A percentile compares a stretch with the other conserved stretches of the same genome.
Conservation (phyloP, 208 protist species). For the Leishmania braziliensis region DNA sequence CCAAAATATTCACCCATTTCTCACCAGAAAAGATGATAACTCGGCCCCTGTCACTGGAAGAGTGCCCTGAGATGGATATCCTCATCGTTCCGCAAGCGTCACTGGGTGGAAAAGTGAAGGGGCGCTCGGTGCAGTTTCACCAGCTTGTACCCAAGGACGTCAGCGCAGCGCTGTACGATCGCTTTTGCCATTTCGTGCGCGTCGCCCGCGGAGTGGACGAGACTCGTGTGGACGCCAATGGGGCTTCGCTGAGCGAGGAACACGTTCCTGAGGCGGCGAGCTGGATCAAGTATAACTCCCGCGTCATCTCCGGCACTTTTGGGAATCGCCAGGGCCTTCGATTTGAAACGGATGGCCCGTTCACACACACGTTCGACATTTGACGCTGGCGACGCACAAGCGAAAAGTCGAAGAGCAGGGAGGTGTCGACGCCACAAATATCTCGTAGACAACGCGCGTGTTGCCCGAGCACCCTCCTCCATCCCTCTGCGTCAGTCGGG, state of each 20-base stretch:
- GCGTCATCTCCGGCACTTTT: conserved; percentile 80
- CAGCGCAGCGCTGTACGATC: conserved; percentile 52
- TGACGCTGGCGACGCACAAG: conserved; percentile 13
- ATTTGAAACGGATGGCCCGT: conserved; percentile 81
- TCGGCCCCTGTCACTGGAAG: conserved; percentile 45
- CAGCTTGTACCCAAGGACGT: conserved; percentile 63
- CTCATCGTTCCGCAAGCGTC: conserved; percentile 87
- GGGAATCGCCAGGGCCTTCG: conserved; percentile 79
- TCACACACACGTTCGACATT: conserved; percentile 84
- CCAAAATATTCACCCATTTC: conserved; percentile 77
- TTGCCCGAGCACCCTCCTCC: neutral
- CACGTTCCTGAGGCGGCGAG: conserved; percentile 17
- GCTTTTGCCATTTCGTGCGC: conserved; percentile 66
- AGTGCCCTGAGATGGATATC: conserved; percentile 65
- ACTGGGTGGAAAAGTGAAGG: conserved; percentile 84
- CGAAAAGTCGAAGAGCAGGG: neutral
- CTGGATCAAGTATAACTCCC: conserved; percentile 51
- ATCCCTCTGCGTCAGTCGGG: neutral
- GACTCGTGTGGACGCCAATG: conserved; percentile 52
- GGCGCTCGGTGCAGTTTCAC: conserved; percentile 83
- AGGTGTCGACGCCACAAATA: neutral
- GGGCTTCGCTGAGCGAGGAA: conserved; percentile 27
- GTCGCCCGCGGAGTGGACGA: conserved; percentile 53
- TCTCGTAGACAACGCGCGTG: neutral
- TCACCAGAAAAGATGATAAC: conserved; percentile 53